These are phyloP conservation scores for Penicillium sp. DNA, from an alignment of 2,329 filamentous ascomycete species.

Conservation along the genomic window DNA sequence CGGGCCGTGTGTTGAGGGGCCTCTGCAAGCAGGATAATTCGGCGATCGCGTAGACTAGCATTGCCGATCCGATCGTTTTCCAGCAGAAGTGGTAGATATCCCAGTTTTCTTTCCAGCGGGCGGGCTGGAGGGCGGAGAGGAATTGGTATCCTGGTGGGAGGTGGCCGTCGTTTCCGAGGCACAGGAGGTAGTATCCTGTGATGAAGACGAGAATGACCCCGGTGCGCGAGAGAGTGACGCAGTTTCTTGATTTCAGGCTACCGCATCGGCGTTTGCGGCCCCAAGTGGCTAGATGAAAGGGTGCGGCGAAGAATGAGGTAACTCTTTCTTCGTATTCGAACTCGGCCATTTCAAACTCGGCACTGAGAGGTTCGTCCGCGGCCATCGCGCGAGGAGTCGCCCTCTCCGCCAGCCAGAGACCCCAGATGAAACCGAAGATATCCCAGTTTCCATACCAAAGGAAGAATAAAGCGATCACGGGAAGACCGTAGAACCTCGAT, in stretches of 20 bases:
- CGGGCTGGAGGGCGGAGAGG: slow-evolving; percentile 14
- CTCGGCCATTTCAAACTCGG: slow-evolving; percentile 11
- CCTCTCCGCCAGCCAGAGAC: slow-evolving; percentile 24
- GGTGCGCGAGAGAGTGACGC: slow-evolving; percentile 3
- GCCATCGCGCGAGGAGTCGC: background rate
- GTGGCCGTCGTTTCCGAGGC: slow-evolving; percentile 24
- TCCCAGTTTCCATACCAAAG: slow-evolving; percentile 29
- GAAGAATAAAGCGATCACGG: slow-evolving; percentile 15
- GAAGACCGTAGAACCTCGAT: slow-evolving; percentile 15
- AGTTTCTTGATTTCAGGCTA: background rate
- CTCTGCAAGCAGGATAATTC: slow-evolving; percentile 20
- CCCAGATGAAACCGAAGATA: slow-evolving; percentile 25
- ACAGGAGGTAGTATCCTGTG: slow-evolving; percentile 23
- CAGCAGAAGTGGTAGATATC: slow-evolving; percentile 23
- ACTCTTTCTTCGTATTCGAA: slow-evolving; percentile 2
- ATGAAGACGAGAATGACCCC: slow-evolving; percentile 10
- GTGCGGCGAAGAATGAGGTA: background rate
- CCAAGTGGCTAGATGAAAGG: background rate
- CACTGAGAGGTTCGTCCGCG: background rate
- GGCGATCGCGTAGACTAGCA: slow-evolving; percentile 21
- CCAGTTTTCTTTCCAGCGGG: slow-evolving; percentile 23
- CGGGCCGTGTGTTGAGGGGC: slow-evolving; percentile 20
- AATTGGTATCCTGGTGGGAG: slow-evolving; percentile 23
- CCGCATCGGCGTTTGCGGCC: background rate
- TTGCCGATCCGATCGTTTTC: slow-evolving; percentile 21